A percentile compares a stretch with the other conserved stretches of the same genome.
Conservation (phyloP, 805 yeast genomes). For the Yamadazyma nakazawae region DNA sequence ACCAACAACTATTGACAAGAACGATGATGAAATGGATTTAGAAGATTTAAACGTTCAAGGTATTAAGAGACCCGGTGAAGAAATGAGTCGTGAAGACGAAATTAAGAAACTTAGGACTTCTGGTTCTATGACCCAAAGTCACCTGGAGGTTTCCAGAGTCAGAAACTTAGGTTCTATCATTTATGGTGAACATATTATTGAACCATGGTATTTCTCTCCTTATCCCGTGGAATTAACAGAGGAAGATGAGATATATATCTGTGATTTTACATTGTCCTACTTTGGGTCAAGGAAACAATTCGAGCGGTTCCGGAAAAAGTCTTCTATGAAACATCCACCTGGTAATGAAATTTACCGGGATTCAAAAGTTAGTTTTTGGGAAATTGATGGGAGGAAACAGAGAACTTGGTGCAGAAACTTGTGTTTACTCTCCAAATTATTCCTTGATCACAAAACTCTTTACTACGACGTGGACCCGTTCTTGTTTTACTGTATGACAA, state of each 20-base stretch:
- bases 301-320: conserved; percentile 84
- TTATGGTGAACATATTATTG: conserved; percentile 87
- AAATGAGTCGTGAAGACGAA: conserved; percentile 83
- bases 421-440: conserved; percentile 84
- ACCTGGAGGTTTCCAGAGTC: conserved; percentile 85
- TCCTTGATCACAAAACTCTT: conserved; percentile 91
- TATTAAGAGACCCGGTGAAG: conserved; percentile 59
- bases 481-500: conserved; percentile 92
- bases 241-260: conserved; percentile 83
- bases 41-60: conserved; percentile 88
- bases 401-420: conserved; percentile 96
- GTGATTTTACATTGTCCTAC: conserved; percentile 86
- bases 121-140: conserved; percentile 95
- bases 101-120: conserved; percentile 86
- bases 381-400: conserved; percentile 94
- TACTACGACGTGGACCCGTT: conserved; percentile 99
- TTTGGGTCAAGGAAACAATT: conserved; percentile 89
- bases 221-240: conserved; percentile 94
- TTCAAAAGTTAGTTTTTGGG: conserved; percentile 89
- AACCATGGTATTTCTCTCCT: conserved; percentile 99
- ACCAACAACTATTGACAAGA: conserved; percentile 19
- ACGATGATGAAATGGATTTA: conserved; percentile 74
- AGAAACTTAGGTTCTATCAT: conserved; percentile 76
- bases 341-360: conserved; percentile 97
- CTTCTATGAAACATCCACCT: conserved; percentile 93